A percentile compares a stretch with the other conserved stretches of the same genome.
These are phyloP conservation scores for Candida argentea DNA, from an alignment of 805 yeast species.

Conservation along the genomic window DNA sequence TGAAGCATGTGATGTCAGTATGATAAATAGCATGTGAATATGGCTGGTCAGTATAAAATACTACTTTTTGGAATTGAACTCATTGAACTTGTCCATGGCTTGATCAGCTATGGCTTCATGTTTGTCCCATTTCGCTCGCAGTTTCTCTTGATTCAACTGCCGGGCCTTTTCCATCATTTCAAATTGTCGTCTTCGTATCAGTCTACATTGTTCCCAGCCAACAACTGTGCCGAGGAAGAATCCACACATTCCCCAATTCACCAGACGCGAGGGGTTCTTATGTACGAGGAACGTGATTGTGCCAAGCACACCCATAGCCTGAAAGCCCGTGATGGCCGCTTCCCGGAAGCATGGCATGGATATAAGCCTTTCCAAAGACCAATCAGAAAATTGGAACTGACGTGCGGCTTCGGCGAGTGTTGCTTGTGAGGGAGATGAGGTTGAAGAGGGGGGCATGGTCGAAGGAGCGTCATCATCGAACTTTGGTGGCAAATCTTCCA, in stretches of 20 bases:
- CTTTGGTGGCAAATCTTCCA: constrained; percentile 46
- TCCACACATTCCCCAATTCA: constrained; percentile 80
- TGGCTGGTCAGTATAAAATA: too few relatives aligned
- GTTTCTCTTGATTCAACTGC: constrained; percentile 30
- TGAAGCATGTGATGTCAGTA: too few relatives aligned
- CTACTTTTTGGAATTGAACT: constrained; percentile 5
- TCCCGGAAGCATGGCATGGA: constrained; percentile 72
- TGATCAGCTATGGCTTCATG: constrained; percentile 7
- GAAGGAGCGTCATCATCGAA: constrained; percentile 27
- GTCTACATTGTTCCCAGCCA: constrained; percentile 91
- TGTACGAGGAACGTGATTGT: constrained; percentile 58
- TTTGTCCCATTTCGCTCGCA: constrained; percentile 19
- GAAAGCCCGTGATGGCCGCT: constrained; percentile 67
- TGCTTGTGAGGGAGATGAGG: not conserved
- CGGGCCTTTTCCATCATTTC: constrained; percentile 63
- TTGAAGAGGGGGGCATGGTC: too few relatives aligned
- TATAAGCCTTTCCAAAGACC: constrained; percentile 39
- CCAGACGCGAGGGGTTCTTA: constrained; percentile 49
- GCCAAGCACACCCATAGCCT: constrained; percentile 61
- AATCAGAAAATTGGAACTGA: constrained; percentile 38
- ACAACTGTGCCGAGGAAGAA: constrained; percentile 68
- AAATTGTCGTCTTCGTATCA: constrained; percentile 54
- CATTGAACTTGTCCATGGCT: constrained; percentile 6
- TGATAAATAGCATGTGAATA: too few relatives aligned
- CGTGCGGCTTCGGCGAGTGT: constrained; percentile 29